A percentile compares a stretch with the other conserved stretches of the same genome.
Conservation (phyloP, 2,329 filamentous ascomycete genomes). For the Colletotrichum sp. region DNA sequence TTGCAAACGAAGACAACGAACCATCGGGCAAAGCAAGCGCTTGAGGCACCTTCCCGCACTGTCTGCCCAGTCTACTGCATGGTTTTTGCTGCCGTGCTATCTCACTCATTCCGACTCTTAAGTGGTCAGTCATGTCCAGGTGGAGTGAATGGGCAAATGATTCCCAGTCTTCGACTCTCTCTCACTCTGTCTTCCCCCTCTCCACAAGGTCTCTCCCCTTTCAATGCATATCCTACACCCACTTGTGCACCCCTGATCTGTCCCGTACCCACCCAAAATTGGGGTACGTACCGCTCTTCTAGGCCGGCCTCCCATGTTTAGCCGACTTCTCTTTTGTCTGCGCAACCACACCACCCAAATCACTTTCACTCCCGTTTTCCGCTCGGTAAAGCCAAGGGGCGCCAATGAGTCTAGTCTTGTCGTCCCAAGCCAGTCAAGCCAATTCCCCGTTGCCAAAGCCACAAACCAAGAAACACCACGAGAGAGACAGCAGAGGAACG, state of each 20-base stretch:
- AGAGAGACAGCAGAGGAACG: not conserved
- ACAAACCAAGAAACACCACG: not conserved
- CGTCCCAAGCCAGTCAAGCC: not conserved
- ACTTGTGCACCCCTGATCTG: constrained; percentile 6
- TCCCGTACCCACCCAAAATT: not conserved
- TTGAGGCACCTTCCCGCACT: not conserved
- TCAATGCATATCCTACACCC: constrained; percentile 11
- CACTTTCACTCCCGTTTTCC: constrained; percentile 2
- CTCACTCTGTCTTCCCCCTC: not conserved
- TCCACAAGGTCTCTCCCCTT: constrained; percentile 1
- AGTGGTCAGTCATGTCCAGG: not conserved
- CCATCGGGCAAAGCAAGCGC: not conserved
- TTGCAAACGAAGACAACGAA: not conserved
- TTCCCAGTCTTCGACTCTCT: not conserved
- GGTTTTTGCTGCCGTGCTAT: not conserved
- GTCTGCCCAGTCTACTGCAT: not conserved
- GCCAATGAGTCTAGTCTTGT: not conserved
- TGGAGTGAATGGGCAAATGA: not conserved
- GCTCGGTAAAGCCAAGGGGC: constrained; percentile 10
- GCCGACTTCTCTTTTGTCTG: not conserved
- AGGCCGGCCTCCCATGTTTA: not conserved
- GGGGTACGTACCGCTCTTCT: not conserved
- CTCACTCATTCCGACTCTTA: not conserved
- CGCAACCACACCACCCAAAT: not conserved
- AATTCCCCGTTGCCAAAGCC: constrained; percentile 10